Evolutionary conservation across 2,329 filamentous ascomycete genomes (phyloP).

Genomic region (Blastomyces emzantsi): DNA sequence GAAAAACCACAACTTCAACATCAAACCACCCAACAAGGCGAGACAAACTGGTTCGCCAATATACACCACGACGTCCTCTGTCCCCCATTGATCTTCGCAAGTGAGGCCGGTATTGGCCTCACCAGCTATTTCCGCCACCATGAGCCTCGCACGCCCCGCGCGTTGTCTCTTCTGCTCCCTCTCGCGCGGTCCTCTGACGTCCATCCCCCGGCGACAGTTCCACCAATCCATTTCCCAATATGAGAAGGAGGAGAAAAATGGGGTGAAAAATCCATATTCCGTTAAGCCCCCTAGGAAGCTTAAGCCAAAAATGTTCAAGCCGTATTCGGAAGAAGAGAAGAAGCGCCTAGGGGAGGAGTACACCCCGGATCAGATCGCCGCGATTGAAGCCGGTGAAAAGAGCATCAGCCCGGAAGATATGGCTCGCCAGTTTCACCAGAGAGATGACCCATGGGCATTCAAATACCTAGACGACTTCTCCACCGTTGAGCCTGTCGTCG

Average conservation of each 20-base stretch:
- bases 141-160: conserved; percentile 42
- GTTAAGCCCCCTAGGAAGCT: conserved; percentile 14
- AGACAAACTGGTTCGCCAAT: conserved; percentile 6
- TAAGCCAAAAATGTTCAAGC: conserved; percentile 35
- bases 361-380: conserved; percentile 69
- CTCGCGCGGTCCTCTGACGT: conserved; percentile 34
- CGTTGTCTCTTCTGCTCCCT: conserved; percentile 45
- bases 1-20: not conserved
- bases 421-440: conserved; percentile 60
- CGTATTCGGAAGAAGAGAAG: conserved; percentile 60
- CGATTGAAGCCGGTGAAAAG: conserved; percentile 70
- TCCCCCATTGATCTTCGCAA: conserved; percentile 13
- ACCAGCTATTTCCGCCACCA: conserved; percentile 27
- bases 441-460: conserved; percentile 62
- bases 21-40: not conserved
- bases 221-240: conserved; percentile 36
- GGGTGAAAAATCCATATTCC: conserved; percentile 25
- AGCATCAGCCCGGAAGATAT: conserved; percentile 68
- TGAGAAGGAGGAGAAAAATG: conserved; percentile 19
- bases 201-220: conserved; percentile 41
- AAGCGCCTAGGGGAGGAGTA: conserved; percentile 57
- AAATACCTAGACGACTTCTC: conserved; percentile 78
- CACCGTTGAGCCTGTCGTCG: conserved; percentile 65
- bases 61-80: conserved; percentile 8
- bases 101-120: conserved; percentile 17